Evolutionary conservation across 129 eudicot species (phyloP), one percentile per base, ranked within the genome.

Genomic region (Rutidosis leptorrhynchoides): DNA sequence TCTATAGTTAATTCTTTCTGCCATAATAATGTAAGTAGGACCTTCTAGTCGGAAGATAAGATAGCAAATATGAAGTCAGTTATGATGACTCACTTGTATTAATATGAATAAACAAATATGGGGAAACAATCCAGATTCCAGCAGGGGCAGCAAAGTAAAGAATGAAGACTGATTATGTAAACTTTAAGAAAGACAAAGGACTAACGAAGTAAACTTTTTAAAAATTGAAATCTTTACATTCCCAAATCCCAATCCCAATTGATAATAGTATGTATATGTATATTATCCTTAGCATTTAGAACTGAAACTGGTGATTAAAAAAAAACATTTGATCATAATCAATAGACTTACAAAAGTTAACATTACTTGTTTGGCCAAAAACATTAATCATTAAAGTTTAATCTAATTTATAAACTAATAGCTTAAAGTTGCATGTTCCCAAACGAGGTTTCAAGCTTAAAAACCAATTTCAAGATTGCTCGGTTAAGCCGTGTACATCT

Each of bases 21-120:
- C 51, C 68, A 60, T 64, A 51, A 30, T 48, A 60, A 71, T 75
- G 64, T 20, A 52, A 51, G 80, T 61, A 75, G 75, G 79, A 23
- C 60, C 63, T 67, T 68, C 63, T 75, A 57, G 33, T 56, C 61
- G 49, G 29, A 58, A 32, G 79, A 66, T 58, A 66, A 66, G 68
- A 53, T 45, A 46, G 46, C 65, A 57, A 62, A 69, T 52, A 16
- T 28, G 26, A 7, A 62, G 4, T 24, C 28, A 16, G 43, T 19
- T 64, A 29, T 40, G 35, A 29, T 40, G 35, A n/a, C 40, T 20
- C 54, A 40, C 62, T 30, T 35, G 23, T 59, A 67, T 27, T 33
- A 26, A 40, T 10, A 40, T 40, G 11, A 40, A 40, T 40, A 12
- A 40, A 40, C 46, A 40, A 11, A 40, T 19, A 49, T 49, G 55